phyloP scores from a whole-genome alignment of 768 basidiomycete genomes.

The Tulasnella sp. region DNA sequence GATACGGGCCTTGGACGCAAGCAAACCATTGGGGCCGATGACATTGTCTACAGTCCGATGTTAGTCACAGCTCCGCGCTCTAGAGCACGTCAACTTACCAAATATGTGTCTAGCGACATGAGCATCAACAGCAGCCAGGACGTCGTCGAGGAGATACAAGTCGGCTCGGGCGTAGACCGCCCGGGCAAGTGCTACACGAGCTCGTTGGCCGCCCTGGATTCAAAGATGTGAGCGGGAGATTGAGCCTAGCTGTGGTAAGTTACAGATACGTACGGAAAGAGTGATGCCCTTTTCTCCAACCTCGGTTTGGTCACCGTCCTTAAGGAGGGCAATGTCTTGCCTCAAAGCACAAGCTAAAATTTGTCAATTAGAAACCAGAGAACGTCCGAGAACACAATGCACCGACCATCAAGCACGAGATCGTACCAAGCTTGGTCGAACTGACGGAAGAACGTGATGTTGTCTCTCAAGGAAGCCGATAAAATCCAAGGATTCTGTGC shows the following conservation, averaged over 20 bases:
- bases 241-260: slow-evolving; percentile 8
- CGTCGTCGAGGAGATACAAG: slow-evolving; percentile 84
- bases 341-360: slow-evolving; percentile 66
- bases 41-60: slow-evolving; percentile 48
- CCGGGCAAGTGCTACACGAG: slow-evolving; percentile 65
- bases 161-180: slow-evolving; percentile 51
- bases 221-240: background rate
- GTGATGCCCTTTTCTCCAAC: slow-evolving; percentile 83
- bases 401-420: slow-evolving; percentile 61
- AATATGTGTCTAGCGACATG: slow-evolving; percentile 83
- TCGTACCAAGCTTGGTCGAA: slow-evolving; percentile 81
- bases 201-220: slow-evolving; percentile 59
- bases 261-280: slow-evolving; percentile 30
- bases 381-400: background rate
- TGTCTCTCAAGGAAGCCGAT: slow-evolving; percentile 75
- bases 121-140: slow-evolving; percentile 68
- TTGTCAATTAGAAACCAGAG: background rate
- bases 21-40: slow-evolving; percentile 72
- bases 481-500: slow-evolving; percentile 86
- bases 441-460: slow-evolving; percentile 84
- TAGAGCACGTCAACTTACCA: slow-evolving; percentile 31
- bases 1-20: slow-evolving; percentile 72
- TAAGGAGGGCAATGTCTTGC: slow-evolving; percentile 66
- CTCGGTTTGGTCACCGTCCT: slow-evolving; percentile 73
- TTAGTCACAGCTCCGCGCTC: background rate